Base-by-base conservation (phyloP, 2,329 filamentous ascomycete species). In the Seiridium unicorne region DNA sequence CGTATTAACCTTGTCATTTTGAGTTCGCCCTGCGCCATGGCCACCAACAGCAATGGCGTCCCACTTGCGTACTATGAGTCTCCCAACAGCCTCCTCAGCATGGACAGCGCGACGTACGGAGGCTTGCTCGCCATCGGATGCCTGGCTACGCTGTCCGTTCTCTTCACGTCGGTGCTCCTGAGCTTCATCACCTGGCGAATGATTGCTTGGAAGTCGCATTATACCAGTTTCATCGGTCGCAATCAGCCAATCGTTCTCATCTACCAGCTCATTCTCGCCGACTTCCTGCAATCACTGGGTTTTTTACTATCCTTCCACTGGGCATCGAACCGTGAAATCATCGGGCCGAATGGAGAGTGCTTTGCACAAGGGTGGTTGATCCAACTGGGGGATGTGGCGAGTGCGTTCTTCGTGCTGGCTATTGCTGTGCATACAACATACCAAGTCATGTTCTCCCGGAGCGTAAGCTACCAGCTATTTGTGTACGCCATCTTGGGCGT, bases 201-300 rank as follows among this genome's bases (percentile, higher is more conserved):
- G 60, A 64, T 82, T n/a, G 69, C 64, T 46, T 77, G 74, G 74
- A 66, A 68, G 44, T 66, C 64, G 32, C 71, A 72, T 58, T 72
- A 70, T 61, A 66, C 64, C 55, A 68, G 63, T 44, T 68, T 64
- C 59, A 65, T 73, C 51, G 62, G 63, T 18, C 65, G 66, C 56
- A 84, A 83, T 62, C 83, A 85, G 67, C 81, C 82, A 61, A 75
- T 84, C 61, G 73, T 85, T 2, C 74, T 85, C 6, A 84, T 85
- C 59, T 80, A 83, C 67, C 84, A 85, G 66, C 78, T 85, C 7
- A 69, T 84, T 34, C 71, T 80, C 57, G 81, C 81, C 36, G 81
- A 84, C 63, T 72, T 82, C 18, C 75, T 81, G 62, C 81, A 84
- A 65, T 76, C 79, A 10, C 65, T 79, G 4, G 76, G 79, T 0